A percentile compares a stretch with the other conserved stretches of the same genome.
phyloP scores from a whole-genome alignment of 2,329 filamentous ascomycete genomes.

The Sporothrix luriei region DNA sequence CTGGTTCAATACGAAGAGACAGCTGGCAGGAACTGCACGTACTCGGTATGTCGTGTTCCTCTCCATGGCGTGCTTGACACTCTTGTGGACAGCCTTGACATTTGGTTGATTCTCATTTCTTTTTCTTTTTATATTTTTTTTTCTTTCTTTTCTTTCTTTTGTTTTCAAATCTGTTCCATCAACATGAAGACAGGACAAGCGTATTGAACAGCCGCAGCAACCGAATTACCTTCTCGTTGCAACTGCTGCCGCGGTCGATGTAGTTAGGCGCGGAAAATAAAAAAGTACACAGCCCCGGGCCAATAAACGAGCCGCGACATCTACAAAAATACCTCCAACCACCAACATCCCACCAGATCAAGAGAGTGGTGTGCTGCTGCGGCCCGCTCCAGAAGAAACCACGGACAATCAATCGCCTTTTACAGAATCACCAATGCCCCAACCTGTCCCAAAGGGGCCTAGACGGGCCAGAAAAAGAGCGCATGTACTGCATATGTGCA shows the following conservation, averaged over 20 bases:
- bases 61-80: background rate
- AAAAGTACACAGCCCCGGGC: background rate
- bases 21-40: background rate
- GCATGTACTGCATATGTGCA: constrained; percentile 1
- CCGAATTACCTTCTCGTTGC: too few species aligned
- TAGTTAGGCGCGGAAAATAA: constrained; percentile 7
- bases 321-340: background rate
- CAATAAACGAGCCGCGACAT: background rate
- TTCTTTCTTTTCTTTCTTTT: too few species aligned
- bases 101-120: background rate
- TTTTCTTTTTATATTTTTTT: background rate
- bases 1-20: constrained; percentile 12
- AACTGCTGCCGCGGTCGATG: too few species aligned
- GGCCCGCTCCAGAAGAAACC: background rate
- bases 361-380: constrained; percentile 3
- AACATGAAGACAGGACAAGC: too few species aligned
- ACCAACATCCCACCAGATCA: background rate
- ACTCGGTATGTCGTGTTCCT: background rate
- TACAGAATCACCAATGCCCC: too few species aligned
- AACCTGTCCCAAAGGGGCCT: background rate
- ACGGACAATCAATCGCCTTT: too few species aligned
- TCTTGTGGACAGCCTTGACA: background rate
- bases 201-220: background rate
- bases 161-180: too few species aligned
- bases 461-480: background rate